A percentile compares a stretch with the other conserved stretches of the same genome.
These are phyloP conservation scores for Tanozyma kutaoensis DNA, from an alignment of 805 yeast genomes.

Conservation along the genomic window DNA sequence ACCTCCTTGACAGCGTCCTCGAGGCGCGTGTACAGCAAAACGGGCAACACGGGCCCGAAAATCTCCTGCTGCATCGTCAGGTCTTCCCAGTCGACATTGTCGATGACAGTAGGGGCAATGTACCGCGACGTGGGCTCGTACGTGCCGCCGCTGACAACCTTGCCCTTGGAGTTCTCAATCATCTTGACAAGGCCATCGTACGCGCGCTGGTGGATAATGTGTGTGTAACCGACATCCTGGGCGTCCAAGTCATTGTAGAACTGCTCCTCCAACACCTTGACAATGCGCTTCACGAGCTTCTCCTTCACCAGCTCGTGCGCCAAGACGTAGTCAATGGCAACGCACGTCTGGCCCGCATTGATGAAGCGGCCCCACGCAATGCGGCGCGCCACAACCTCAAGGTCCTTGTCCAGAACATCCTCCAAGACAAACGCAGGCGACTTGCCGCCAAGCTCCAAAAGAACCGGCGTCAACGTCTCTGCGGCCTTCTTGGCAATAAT, in stretches of 20 bases:
- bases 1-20: slow-evolving; percentile 31
- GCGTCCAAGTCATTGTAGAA: slow-evolving; percentile 29
- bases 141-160: slow-evolving; percentile 32
- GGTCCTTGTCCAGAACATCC: slow-evolving; percentile 27
- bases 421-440: slow-evolving; percentile 67
- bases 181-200: slow-evolving; percentile 32
- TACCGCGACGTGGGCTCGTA: slow-evolving; percentile 26
- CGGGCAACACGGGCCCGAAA: slow-evolving; percentile 80
- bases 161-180: slow-evolving; percentile 40
- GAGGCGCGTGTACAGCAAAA: slow-evolving; percentile 39
- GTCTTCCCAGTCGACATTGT: slow-evolving; percentile 52
- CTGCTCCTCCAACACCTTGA: slow-evolving; percentile 24
- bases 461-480: slow-evolving; percentile 66
- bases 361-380: slow-evolving; percentile 65
- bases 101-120: slow-evolving; percentile 65
- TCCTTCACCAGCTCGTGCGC: slow-evolving; percentile 48
- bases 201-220: slow-evolving; percentile 44
- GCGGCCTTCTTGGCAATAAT: slow-evolving; percentile 74
- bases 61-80: slow-evolving; percentile 61
- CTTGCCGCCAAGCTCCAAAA: slow-evolving; percentile 87
- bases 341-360: slow-evolving; percentile 86
- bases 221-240: slow-evolving; percentile 29
- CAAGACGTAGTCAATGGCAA: slow-evolving; percentile 73
- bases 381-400: slow-evolving; percentile 39
- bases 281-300: slow-evolving; percentile 30